Conservation (phyloP, 208 protist genomes). For the Trypanosoma congolense region DNA sequence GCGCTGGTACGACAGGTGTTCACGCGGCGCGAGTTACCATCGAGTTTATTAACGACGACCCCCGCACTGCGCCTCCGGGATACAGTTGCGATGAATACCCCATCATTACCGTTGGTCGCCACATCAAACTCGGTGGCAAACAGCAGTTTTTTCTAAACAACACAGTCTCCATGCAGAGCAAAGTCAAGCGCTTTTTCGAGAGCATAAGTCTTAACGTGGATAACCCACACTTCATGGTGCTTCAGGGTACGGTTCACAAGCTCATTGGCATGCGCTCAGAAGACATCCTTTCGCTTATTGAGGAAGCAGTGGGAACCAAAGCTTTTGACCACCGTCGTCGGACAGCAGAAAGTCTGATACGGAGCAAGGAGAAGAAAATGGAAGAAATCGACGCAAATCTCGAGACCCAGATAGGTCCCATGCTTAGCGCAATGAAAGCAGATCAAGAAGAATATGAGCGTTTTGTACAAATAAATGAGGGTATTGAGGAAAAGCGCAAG, state of each 20-base stretch:
- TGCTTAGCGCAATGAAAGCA: constrained; percentile 81
- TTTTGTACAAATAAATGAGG: constrained; percentile 59
- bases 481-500: constrained; percentile 61
- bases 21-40: constrained; percentile 99
- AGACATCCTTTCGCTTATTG: constrained; percentile 98
- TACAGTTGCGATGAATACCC: constrained; percentile 95
- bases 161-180: constrained; percentile 91
- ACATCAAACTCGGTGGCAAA: constrained; percentile 93
- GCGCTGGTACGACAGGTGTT: constrained; percentile 98
- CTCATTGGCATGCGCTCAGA: constrained; percentile 99
- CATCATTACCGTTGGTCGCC: constrained; percentile 97
- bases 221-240: constrained; percentile 99
- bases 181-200: constrained; percentile 99
- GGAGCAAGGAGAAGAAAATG: constrained; percentile 99
- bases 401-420: constrained; percentile 77
- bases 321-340: constrained; percentile 99
- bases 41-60: constrained; percentile 98
- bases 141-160: constrained; percentile 99
- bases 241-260: constrained; percentile 99
- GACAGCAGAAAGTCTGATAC: constrained; percentile 94
- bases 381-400: constrained; percentile 95
- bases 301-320: constrained; percentile 99
- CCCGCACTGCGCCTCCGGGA: constrained; percentile 91
- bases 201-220: constrained; percentile 99
- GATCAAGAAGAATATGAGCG: constrained; percentile 83